A percentile compares a stretch with the other conserved stretches of the same genome.
Conservation (phyloP, 1,284 basidiomycete genomes). For the Entoloma clypeatum region DNA sequence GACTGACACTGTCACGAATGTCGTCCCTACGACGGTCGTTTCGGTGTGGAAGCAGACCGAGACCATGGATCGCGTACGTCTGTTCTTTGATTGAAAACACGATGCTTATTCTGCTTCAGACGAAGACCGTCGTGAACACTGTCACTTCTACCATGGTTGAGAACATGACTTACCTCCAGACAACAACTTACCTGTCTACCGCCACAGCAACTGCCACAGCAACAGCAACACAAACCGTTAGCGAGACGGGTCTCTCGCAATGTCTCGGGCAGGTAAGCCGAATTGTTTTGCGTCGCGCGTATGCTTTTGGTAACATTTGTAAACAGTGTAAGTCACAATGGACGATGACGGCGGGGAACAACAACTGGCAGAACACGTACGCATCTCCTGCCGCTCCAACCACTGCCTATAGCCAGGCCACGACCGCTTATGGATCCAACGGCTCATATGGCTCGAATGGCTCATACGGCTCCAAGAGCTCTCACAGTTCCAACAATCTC, state of each 20-base stretch:
- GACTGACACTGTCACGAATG: conserved; percentile 40
- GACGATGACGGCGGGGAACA: conserved; percentile 49
- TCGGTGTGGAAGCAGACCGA: conserved; percentile 41
- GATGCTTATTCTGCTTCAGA: conserved; percentile 26
- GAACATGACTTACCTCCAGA: conserved; percentile 42
- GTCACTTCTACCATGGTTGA: conserved; percentile 45
- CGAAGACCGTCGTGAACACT: conserved; percentile 49
- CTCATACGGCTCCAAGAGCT: conserved; percentile 19
- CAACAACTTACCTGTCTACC: conserved; percentile 44
- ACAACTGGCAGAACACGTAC: conserved; percentile 51
- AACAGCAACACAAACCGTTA: conserved; percentile 39
- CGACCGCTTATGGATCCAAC: conserved; percentile 12
- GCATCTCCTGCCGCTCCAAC: conserved; percentile 28
- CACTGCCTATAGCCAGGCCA: conserved; percentile 17
- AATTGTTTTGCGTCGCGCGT: neutral
- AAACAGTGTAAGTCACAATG: conserved; percentile 55
- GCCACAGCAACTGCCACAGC: conserved; percentile 47
- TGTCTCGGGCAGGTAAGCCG: conserved; percentile 47
- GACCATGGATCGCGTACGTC: conserved; percentile 40
- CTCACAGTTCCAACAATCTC: conserved; percentile 6
- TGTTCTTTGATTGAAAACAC: neutral
- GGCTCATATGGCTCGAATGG: conserved; percentile 13
- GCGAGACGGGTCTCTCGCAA: conserved; percentile 45
- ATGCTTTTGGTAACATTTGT: conserved; percentile 14
- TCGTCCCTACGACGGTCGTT: conserved; percentile 43